Percentiles rank a stretch among this genome's conserved stretches.
Conservation (phyloP, 2,329 filamentous ascomycete genomes). For the Ilyonectria sp. region DNA sequence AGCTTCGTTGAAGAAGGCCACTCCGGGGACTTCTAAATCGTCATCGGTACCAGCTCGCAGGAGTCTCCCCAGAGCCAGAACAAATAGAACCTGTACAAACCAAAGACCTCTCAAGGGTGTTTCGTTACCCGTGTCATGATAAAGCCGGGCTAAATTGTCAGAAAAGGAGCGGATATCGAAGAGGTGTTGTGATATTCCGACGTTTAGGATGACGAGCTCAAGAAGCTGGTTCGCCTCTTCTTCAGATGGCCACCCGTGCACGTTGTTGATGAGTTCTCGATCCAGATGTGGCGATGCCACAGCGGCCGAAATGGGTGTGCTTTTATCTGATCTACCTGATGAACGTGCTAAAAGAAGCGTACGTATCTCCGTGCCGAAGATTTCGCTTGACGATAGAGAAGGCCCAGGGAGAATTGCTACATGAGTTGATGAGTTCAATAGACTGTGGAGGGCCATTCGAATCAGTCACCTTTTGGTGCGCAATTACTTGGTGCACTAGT, state of each 20-base stretch:
- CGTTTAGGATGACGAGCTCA: slow-evolving; percentile 31
- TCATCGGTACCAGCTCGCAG: slow-evolving; percentile 29
- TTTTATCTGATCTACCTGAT: slow-evolving; percentile 21
- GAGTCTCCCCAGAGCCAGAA: slow-evolving; percentile 31
- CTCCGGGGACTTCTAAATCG: slow-evolving; percentile 26
- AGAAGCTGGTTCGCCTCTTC: slow-evolving; percentile 34
- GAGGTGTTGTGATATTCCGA: slow-evolving; percentile 37
- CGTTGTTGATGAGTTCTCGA: slow-evolving; percentile 25
- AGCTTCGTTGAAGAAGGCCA: slow-evolving; percentile 36
- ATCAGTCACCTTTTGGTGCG: slow-evolving; percentile 13
- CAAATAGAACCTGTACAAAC: slow-evolving; percentile 33
- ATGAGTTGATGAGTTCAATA: background rate
- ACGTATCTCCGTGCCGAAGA: slow-evolving; percentile 32
- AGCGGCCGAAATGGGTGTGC: slow-evolving; percentile 14
- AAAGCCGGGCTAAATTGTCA: slow-evolving; percentile 26
- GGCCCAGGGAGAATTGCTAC: slow-evolving; percentile 23
- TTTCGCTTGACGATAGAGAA: slow-evolving; percentile 34
- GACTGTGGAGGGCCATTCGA: background rate
- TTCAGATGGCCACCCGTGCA: slow-evolving; percentile 33
- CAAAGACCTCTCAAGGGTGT: slow-evolving; percentile 21
- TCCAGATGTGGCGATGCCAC: slow-evolving; percentile 20
- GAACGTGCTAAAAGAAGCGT: slow-evolving; percentile 26
- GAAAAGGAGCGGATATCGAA: slow-evolving; percentile 35
- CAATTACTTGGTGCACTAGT: slow-evolving; percentile 4
- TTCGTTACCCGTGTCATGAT: slow-evolving; percentile 15